A percentile compares a stretch with the other conserved stretches of the same genome.
Evolutionary conservation across 2,329 filamentous ascomycete species (phyloP).

Genomic region (Orbilia javanica): DNA sequence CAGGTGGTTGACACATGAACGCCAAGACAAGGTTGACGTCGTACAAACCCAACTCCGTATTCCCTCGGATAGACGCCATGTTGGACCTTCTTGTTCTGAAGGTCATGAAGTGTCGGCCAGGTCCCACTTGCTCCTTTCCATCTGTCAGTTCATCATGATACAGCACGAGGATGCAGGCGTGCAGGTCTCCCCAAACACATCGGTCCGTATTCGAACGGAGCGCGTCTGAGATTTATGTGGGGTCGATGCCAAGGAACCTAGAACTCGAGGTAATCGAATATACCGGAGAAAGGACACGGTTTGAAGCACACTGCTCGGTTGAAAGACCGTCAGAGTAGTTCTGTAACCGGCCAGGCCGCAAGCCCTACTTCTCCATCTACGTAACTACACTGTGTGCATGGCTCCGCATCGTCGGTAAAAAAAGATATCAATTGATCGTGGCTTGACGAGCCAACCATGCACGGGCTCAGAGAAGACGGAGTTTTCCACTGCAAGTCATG

Average conservation of each 20-base stretch:
- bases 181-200: conserved; percentile 4
- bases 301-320: neutral
- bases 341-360: neutral
- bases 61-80: neutral
- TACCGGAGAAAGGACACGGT: neutral
- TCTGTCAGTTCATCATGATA: conserved; percentile 8
- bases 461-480: neutral
- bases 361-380: no score
- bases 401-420: no score
- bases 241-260: neutral
- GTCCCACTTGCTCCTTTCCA: conserved; percentile 6
- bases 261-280: neutral
- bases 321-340: neutral
- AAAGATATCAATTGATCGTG: neutral
- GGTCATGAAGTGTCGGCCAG: neutral
- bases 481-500: conserved; percentile 19
- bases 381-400: no score
- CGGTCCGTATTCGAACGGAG: conserved; percentile 3
- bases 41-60: conserved; percentile 14
- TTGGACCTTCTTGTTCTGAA: conserved; percentile 20
- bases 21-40: conserved; percentile 9
- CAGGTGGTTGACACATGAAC: neutral
- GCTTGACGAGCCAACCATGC: neutral
- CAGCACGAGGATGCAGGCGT: neutral
- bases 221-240: neutral